A percentile compares a stretch with the other conserved stretches of the same genome.
Conservation (phyloP, 2,329 filamentous ascomycete genomes). For the Rhynchosporium agropyri region DNA sequence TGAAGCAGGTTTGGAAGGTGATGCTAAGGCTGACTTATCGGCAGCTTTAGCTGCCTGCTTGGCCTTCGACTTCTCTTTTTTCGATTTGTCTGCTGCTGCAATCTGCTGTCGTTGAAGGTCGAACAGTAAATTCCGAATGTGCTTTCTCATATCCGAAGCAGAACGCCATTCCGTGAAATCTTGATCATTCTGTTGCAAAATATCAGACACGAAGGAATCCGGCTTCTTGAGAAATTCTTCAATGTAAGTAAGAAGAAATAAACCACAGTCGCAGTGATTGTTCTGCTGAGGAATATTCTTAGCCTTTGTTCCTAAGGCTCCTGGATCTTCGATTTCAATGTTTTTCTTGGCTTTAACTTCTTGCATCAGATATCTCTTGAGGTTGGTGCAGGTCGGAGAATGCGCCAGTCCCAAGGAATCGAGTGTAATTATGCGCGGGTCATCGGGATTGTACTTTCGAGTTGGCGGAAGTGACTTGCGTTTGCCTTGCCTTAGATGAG, state of each 20-base stretch:
- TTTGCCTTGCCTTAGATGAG: conserved; percentile 39
- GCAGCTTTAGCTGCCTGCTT: conserved; percentile 16
- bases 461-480: conserved; percentile 37
- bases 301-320: conserved; percentile 63
- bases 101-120: conserved; percentile 60
- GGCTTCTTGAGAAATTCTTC: conserved; percentile 79
- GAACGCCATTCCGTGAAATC: conserved; percentile 43
- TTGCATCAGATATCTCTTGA: conserved; percentile 76
- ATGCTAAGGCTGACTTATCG: background rate
- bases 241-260: conserved; percentile 84
- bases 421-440: conserved; percentile 78
- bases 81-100: conserved; percentile 17
- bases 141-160: conserved; percentile 60
- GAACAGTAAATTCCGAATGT: conserved; percentile 69
- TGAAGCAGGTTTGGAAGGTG: conserved; percentile 13
- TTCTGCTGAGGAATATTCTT: conserved; percentile 76
- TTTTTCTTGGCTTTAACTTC: conserved; percentile 68
- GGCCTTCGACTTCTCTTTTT: conserved; percentile 13
- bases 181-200: conserved; percentile 56
- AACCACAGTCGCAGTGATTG: conserved; percentile 87
- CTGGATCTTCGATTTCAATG: conserved; percentile 40
- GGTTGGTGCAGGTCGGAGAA: conserved; percentile 61
- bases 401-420: conserved; percentile 78
- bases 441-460: conserved; percentile 51
- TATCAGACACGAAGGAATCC: conserved; percentile 65